Base-by-base conservation (phyloP, 495 filamentous ascomycete genomes). In the Penicillium nucicola region DNA sequence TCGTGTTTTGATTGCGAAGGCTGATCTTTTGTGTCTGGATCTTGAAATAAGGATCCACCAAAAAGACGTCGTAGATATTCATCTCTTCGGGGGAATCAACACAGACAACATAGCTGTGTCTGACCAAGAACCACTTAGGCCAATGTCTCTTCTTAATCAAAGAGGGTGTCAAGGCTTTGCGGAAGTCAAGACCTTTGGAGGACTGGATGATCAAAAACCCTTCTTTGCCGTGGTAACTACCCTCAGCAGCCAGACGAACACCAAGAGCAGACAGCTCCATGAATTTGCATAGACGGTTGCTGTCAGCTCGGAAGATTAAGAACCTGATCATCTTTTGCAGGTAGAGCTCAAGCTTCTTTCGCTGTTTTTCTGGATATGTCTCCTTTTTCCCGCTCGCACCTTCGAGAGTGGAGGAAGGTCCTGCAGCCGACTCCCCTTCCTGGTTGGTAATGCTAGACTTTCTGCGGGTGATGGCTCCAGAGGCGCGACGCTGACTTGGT, bases 21-120 rank as follows among this genome's bases (percentile, higher is more conserved):
- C 73, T 76, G 50, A 76, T 71, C 53, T 77, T 79, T 60, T 86
- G 86, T 28, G 87, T 81, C 42, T 90, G 81, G 20, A 95, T 81
- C 31, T 80, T 76, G 67, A 97, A 99, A 50, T 84, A 80, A 1
- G 88, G 74, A 59, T 99, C 93, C 17, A 96, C 87, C 8, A 99
- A 78, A 63, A 97, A 96, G 54, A 97, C 93, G 71, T 99, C 93
- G 62, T 97, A 97, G 34, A 97, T 95, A 62, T 96, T 95, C 92
- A 97, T 96, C 56, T 92, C 92, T 58, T 97, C 92, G 10, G 93
- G 93, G 1, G 92, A 96, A 64, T 99, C 92, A 34, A 97, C 92
- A 55, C 95, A 97, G 48, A 96, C 92, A 47, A 99, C 85, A 58
- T 97, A 99, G 66, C 89, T 95, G 65, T 97, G 92, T 40, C 93